Conservation (phyloP, 306 rosid genomes). For the Hippophae rhamnoides region DNA sequence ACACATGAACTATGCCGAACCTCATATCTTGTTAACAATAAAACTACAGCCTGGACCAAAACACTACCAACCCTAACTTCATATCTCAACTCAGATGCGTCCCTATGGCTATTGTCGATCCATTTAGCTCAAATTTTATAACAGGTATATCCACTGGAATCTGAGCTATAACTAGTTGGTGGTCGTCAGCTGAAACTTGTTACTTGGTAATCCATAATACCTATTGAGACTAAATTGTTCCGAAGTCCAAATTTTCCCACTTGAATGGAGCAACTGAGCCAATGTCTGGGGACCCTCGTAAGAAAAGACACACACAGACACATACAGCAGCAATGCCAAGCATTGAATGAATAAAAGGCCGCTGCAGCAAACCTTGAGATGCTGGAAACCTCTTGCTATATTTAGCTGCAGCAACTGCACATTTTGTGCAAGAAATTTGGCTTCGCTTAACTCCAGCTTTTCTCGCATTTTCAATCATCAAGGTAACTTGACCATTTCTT, state of each 20-base stretch:
- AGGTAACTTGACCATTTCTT: conserved; percentile 49
- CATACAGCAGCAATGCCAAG: conserved; percentile 88
- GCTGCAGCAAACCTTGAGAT: conserved; percentile 53
- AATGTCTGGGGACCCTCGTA: conserved; percentile 59
- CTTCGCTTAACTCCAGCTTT: conserved; percentile 21
- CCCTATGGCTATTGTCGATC: background rate
- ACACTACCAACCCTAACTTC: background rate
- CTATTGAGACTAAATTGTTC: conserved; percentile 40
- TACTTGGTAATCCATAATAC: conserved; percentile 12
- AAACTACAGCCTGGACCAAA: conserved; percentile 1
- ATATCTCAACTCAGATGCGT: conserved; percentile 1
- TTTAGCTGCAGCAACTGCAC: conserved; percentile 40
- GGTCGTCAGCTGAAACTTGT: conserved; percentile 13
- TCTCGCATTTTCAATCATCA: conserved; percentile 43
- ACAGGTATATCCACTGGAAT: background rate
- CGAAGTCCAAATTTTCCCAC: conserved; percentile 72
- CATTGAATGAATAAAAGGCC: conserved; percentile 69
- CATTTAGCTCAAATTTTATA: background rate
- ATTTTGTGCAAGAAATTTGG: conserved; percentile 52
- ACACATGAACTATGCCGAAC: conserved; percentile 14
- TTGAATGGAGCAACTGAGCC: conserved; percentile 70
- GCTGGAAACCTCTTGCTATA: conserved; percentile 43
- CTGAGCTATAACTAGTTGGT: background rate
- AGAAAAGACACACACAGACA: conserved; percentile 80
- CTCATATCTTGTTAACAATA: conserved; percentile 1